Conservation (phyloP, 495 filamentous ascomycete species). For the Terfezia claveryi region DNA sequence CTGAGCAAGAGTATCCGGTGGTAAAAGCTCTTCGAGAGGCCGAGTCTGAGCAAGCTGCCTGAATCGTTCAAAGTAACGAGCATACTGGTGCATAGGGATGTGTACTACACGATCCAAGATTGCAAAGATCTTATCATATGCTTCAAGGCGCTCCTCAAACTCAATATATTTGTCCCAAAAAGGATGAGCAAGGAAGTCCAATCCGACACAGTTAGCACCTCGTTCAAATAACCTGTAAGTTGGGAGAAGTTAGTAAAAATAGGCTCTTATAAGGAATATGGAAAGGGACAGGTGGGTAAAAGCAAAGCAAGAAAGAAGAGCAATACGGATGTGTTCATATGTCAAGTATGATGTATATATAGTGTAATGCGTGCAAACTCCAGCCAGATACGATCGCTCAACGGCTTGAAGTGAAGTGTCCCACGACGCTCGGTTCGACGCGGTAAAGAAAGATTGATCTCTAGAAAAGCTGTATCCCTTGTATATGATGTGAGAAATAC, state of each 20-base stretch:
- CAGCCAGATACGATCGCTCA: not conserved
- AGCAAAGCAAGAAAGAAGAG: constrained; percentile 16
- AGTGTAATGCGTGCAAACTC: not conserved
- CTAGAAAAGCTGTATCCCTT: not conserved
- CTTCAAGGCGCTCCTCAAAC: constrained; percentile 77
- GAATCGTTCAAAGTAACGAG: constrained; percentile 83
- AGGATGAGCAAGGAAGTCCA: constrained; percentile 83
- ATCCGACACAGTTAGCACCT: constrained; percentile 59
- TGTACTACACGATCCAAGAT: constrained; percentile 70
- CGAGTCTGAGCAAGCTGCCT: constrained; percentile 52
- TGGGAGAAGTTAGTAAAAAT: constrained; percentile 21
- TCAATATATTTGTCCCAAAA: constrained; percentile 99
- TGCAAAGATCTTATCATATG: constrained; percentile 64
- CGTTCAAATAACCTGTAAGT: constrained; percentile 69
- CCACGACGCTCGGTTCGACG: not conserved
- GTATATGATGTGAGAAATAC: not conserved
- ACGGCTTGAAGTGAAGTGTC: not conserved
- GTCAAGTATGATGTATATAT: not conserved
- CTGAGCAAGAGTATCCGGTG: constrained; percentile 41
- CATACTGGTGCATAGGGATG: constrained; percentile 94
- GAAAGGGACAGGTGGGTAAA: constrained; percentile 12
- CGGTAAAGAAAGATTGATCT: not conserved
- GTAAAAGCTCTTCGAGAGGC: constrained; percentile 50
- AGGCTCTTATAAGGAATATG: constrained; percentile 1
- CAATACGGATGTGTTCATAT: constrained; percentile 13